Percentiles rank a stretch among this genome's conserved stretches.
Evolutionary conservation across 345 rosid species (phyloP).

Genomic region (Pseudoturritis turrita): DNA sequence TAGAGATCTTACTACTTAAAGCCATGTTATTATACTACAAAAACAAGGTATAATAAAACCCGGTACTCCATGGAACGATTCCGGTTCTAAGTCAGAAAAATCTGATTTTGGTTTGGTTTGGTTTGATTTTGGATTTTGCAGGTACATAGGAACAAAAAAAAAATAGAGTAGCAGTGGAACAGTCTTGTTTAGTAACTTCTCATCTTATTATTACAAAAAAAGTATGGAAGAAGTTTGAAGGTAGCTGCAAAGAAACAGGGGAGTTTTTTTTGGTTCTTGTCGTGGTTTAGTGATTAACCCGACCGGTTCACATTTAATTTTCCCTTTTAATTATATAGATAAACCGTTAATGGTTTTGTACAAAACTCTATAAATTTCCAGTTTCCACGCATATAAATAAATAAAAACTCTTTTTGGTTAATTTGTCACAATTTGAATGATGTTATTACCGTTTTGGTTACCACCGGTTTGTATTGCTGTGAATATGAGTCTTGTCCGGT

Average conservation of each 20-base stretch:
- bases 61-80: background rate
- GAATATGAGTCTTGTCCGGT: background rate
- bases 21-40: slow-evolving; percentile 1
- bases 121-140: background rate
- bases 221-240: slow-evolving; percentile 34
- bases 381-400: slow-evolving; percentile 28
- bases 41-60: slow-evolving; percentile 4
- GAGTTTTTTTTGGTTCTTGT: slow-evolving; percentile 20
- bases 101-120: background rate
- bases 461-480: background rate
- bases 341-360: slow-evolving; percentile 13
- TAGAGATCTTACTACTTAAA: slow-evolving; percentile 4
- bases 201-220: slow-evolving; percentile 25
- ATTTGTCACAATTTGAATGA: background rate
- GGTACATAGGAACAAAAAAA: slow-evolving; percentile 18
- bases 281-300: slow-evolving; percentile 25
- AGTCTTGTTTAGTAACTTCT: slow-evolving; percentile 18
- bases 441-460: background rate
- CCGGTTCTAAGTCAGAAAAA: background rate
- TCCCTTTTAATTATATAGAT: background rate
- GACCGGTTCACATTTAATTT: slow-evolving; percentile 7
- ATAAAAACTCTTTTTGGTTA: background rate
- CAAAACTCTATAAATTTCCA: slow-evolving; percentile 10
- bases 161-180: slow-evolving; percentile 5
- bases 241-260: slow-evolving; percentile 13